Base-by-base conservation (phyloP, 257 asterid genomes). In the Vinca minor region DNA sequence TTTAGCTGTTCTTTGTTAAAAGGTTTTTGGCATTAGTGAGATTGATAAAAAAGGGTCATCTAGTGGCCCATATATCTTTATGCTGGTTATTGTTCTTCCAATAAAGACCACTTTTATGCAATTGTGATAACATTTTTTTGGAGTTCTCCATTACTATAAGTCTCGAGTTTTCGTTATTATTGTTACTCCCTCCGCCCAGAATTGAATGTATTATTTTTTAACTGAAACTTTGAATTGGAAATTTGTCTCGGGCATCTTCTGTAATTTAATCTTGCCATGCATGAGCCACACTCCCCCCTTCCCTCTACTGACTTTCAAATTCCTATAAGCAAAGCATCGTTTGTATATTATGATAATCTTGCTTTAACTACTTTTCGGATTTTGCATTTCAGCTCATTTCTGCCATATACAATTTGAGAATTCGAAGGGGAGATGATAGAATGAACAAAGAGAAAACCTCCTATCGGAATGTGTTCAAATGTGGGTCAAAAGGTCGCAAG, bases 301-400 rank as follows among this genome's bases (percentile, higher is more conserved):
- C 38, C 2, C 20, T 18, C 34, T 28, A 26, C 3, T 1, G 35
- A 15, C 23, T 54, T 28, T 13, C 38, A 8, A 31, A 28, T 31
- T 54, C 25, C 60, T 28, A 23, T 5, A 14, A 54, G 7, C 15
- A 1, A 28, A 13, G 35, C 49, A 4, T 5, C 10, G 23, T 32
- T 65, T 21, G 61, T 4, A 29, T 21, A 26, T 31, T 21, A 9
- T 50, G 11, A 8, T 36, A 2, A 7, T 21, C 18, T 42, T 12
- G 12, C 38, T 41, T 49, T 42, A 26, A 59, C 42, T 42, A 20
- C 13, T 36, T 23, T 39, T 45, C 18, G 18, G 44, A 32, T 29
- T 72, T n/a, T n/a, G n/a, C n/a, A n/a, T n/a, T 68, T 3, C 77
- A 76, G 77, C 56, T 39, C 31, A 28, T 39, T 64, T 64, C 25